These are phyloP conservation scores for Viola pubescens DNA, from an alignment of 441 rosid genomes.

Conservation along the genomic window DNA sequence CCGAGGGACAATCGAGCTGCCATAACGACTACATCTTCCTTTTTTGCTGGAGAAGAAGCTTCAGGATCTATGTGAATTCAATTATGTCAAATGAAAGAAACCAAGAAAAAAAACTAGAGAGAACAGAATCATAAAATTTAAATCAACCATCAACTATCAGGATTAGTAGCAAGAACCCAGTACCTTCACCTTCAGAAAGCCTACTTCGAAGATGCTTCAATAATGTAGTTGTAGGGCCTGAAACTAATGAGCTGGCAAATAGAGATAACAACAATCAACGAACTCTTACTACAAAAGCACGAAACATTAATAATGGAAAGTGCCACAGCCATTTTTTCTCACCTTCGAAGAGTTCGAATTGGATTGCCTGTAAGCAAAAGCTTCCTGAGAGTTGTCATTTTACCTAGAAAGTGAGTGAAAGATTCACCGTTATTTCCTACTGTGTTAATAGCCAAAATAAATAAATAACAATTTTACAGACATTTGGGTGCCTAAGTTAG, in stretches of 20 bases:
- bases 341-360: constrained; percentile 87
- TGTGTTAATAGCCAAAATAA: not conserved
- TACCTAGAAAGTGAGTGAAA: constrained; percentile 41
- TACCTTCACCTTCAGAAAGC: constrained; percentile 71
- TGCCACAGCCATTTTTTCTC: not conserved
- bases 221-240: constrained; percentile 85
- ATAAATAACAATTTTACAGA: not conserved
- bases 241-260: constrained; percentile 64
- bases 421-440: not conserved
- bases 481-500: not conserved
- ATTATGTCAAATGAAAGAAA: not conserved
- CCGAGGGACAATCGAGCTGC: constrained; percentile 76
- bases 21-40: constrained; percentile 59
- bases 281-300: constrained; percentile 16
- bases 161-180: constrained; percentile 7
- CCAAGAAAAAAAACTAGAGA: not conserved
- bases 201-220: constrained; percentile 78
- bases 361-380: constrained; percentile 81
- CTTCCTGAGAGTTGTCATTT: constrained; percentile 74
- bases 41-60: constrained; percentile 38
- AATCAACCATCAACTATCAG: not conserved
- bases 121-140: not conserved
- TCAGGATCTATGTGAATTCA: constrained; percentile 39
- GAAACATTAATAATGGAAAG: constrained; percentile 13
- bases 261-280: constrained; percentile 6